These are phyloP conservation scores for Craspedostauros australis DNA, from an alignment of 108 stramenopile species.

Conservation along the genomic window DNA sequence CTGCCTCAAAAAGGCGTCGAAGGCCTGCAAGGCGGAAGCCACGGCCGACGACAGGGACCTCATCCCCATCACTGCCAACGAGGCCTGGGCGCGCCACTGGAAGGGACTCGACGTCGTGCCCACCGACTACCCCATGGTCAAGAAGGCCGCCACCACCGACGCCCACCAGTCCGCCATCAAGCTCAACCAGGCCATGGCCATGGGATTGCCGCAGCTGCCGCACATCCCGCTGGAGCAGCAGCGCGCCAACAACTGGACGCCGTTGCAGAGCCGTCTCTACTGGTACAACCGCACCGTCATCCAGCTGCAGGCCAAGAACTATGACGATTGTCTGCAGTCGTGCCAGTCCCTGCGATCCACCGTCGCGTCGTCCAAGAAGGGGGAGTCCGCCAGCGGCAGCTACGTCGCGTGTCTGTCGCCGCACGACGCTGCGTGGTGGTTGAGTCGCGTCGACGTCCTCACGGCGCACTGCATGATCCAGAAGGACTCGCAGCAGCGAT, in stretches of 20 bases:
- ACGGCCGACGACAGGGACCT: no score
- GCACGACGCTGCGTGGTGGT: conserved; percentile 25
- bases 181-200: conserved; percentile 25
- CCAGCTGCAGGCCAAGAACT: conserved; percentile 17
- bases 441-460: conserved; percentile 25
- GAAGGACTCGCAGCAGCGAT: conserved; percentile 6
- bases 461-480: conserved; percentile 8
- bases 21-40: no score
- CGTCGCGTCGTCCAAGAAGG: background rate
- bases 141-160: background rate
- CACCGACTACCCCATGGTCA: background rate
- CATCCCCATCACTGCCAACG: no score
- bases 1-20: background rate
- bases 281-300: conserved; percentile 35
- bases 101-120: background rate
- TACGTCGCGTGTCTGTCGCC: background rate
- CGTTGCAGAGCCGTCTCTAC: conserved; percentile 30
- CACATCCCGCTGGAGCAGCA: background rate
- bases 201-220: background rate
- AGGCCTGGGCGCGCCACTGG: no score
- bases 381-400: background rate
- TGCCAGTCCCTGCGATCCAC: conserved; percentile 17
- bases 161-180: conserved; percentile 10
- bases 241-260: conserved; percentile 29
- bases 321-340: conserved; percentile 28